These are phyloP conservation scores for Eimeria acervulina DNA, from an alignment of 169 alveolate genomes.

Conservation along the genomic window DNA sequence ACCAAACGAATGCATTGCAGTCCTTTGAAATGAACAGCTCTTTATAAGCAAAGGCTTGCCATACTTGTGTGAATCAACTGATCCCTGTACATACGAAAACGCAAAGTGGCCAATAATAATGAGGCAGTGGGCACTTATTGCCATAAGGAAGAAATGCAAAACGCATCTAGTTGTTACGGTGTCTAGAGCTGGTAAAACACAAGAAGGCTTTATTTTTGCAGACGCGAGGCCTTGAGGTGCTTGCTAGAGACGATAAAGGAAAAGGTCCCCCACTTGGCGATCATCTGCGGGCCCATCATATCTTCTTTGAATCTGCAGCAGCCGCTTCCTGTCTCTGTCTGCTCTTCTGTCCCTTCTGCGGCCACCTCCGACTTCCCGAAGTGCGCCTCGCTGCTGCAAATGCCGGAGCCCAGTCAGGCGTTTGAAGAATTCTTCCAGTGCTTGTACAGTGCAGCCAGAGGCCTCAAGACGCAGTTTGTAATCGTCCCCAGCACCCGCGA, in stretches of 20 bases:
- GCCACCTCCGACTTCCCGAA: constrained; percentile 15
- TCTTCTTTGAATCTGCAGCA: constrained; percentile 71
- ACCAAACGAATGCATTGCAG: not conserved
- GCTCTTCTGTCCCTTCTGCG: constrained; percentile 55
- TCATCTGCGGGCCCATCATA: constrained; percentile 79
- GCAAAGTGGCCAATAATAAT: not conserved
- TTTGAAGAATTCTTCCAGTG: constrained; percentile 68
- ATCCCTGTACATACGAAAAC: not conserved
- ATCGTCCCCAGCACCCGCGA: constrained; percentile 79
- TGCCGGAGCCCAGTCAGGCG: constrained; percentile 52
- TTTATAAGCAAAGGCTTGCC: not conserved
- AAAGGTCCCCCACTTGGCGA: constrained; percentile 71
- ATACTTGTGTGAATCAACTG: not conserved
- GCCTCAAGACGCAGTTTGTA: constrained; percentile 57
- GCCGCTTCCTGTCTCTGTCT: constrained; percentile 35
- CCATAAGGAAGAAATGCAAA: not conserved
- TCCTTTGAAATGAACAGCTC: not conserved
- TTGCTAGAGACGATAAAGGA: constrained; percentile 68
- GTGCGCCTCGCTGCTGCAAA: constrained; percentile 50
- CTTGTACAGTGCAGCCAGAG: constrained; percentile 36
- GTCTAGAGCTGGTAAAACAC: not conserved
- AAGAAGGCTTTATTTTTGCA: constrained; percentile 42
- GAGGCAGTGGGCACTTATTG: not conserved
- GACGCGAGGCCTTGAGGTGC: constrained; percentile 63
- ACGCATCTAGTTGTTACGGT: not conserved